Conservation (phyloP, 768 basidiomycete genomes). For the Tephrocybe sp. region DNA sequence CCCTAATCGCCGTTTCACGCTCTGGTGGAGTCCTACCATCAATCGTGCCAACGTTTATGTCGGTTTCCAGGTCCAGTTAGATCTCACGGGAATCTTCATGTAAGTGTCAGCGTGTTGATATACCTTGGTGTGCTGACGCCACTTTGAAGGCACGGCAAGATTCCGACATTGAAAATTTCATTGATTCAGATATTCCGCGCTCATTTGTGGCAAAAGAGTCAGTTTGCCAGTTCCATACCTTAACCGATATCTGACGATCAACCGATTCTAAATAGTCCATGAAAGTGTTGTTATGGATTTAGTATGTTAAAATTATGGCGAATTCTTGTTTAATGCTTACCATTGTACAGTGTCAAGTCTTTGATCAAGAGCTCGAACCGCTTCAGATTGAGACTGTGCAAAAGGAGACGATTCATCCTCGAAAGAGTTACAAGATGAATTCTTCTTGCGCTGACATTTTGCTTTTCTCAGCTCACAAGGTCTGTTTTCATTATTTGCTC, state of each 20-base stretch:
- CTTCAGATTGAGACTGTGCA: slow-evolving; percentile 99
- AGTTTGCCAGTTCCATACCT: slow-evolving; percentile 37
- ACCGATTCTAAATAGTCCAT: slow-evolving; percentile 59
- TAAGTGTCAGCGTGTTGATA: slow-evolving; percentile 24
- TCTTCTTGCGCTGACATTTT: slow-evolving; percentile 99
- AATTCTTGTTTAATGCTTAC: neutral
- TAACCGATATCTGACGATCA: slow-evolving; percentile 8
- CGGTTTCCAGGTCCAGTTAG: slow-evolving; percentile 99
- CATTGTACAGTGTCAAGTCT: slow-evolving; percentile 81
- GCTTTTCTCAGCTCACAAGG: slow-evolving; percentile 93
- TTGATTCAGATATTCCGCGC: slow-evolving; percentile 99
- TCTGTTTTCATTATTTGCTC: slow-evolving; percentile 20
- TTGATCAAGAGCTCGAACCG: slow-evolving; percentile 98
- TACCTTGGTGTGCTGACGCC: slow-evolving; percentile 1
- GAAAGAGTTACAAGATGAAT: slow-evolving; percentile 99
- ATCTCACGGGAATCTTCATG: slow-evolving; percentile 97
- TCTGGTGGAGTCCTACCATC: slow-evolving; percentile 99
- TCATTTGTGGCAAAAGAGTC: slow-evolving; percentile 99
- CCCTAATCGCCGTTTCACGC: slow-evolving; percentile 97
- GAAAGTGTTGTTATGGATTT: slow-evolving; percentile 93
- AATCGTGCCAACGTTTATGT: slow-evolving; percentile 99
- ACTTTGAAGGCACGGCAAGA: slow-evolving; percentile 85
- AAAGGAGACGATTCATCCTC: slow-evolving; percentile 99
- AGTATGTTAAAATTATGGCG: slow-evolving; percentile 33
- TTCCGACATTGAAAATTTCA: slow-evolving; percentile 96